These are phyloP conservation scores for Tympanopsis confertula DNA, from an alignment of 2,329 filamentous ascomycete genomes.

Conservation along the genomic window DNA sequence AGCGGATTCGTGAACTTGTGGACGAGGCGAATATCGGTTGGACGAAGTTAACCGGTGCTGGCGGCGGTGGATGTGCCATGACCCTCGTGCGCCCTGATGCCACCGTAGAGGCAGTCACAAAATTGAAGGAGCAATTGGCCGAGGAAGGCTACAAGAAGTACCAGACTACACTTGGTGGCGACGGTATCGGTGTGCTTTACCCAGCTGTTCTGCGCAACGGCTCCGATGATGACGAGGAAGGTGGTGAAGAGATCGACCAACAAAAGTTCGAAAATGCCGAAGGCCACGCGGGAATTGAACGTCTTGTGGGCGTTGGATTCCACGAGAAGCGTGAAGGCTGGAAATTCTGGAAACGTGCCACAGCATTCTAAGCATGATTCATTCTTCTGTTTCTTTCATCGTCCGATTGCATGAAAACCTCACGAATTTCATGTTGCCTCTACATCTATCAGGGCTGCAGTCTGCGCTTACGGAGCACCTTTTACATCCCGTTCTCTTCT, in stretches of 20 bases:
- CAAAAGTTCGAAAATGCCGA: slow-evolving; percentile 78
- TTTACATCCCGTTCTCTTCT: too few relatives aligned
- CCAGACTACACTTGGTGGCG: slow-evolving; percentile 79
- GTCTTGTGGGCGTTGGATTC: slow-evolving; percentile 68
- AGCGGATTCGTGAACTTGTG: slow-evolving; percentile 7
- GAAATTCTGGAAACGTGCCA: slow-evolving; percentile 72
- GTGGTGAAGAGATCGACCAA: slow-evolving; percentile 84
- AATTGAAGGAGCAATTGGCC: slow-evolving; percentile 54
- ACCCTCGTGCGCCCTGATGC: slow-evolving; percentile 67
- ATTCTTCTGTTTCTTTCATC: too few relatives aligned
- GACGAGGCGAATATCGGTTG: slow-evolving; percentile 12
- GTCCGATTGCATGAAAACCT: too few relatives aligned
- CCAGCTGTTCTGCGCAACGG: slow-evolving; percentile 83
- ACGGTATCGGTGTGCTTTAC: slow-evolving; percentile 88
- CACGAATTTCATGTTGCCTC: too few relatives aligned
- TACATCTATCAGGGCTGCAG: too few relatives aligned
- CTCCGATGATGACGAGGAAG: slow-evolving; percentile 61
- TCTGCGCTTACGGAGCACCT: too few relatives aligned
- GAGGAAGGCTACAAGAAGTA: slow-evolving; percentile 73
- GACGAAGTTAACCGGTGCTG: slow-evolving; percentile 67
- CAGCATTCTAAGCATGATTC: too few relatives aligned
- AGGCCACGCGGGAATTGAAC: slow-evolving; percentile 75
- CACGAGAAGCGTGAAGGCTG: slow-evolving; percentile 64
- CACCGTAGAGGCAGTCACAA: slow-evolving; percentile 39
- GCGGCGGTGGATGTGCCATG: slow-evolving; percentile 91